Percentiles rank a stretch among this genome's conserved stretches.
These are phyloP conservation scores for Lathyrus sativus DNA, from an alignment of 306 rosid species.

Conservation along the genomic window DNA sequence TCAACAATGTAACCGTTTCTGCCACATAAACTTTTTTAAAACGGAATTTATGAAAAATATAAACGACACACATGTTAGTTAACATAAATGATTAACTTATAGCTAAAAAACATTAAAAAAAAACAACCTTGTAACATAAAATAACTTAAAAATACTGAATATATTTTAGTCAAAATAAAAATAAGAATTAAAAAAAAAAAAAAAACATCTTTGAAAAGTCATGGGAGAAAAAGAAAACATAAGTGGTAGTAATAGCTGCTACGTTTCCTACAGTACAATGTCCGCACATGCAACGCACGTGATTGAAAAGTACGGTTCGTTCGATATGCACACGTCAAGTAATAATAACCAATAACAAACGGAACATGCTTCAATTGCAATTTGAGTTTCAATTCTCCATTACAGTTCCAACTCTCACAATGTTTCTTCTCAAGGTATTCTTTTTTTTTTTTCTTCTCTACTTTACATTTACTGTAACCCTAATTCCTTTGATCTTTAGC, in stretches of 20 bases:
- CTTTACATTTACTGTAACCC: not conserved
- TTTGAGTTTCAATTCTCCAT: conserved; percentile 40
- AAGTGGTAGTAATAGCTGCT: not conserved
- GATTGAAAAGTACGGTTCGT: not conserved
- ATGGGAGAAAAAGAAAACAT: not conserved
- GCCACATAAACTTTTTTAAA: no score
- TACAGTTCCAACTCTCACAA: conserved; percentile 39
- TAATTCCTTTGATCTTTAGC: not conserved
- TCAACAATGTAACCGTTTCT: no score
- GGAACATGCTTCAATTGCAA: conserved; percentile 17
- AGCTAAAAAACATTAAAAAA: no score
- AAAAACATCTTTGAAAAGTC: no score
- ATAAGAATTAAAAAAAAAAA: no score
- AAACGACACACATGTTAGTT: no score
- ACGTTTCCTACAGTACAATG: not conserved
- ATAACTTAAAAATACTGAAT: no score
- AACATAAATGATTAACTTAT: no score
- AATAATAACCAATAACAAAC: not conserved
- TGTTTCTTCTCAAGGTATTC: conserved; percentile 75
- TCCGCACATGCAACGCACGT: conserved; percentile 8
- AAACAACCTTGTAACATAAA: no score
- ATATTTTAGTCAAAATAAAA: no score
- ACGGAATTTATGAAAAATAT: no score
- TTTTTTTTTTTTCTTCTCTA: not conserved
- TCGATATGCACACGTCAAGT: not conserved